These are phyloP conservation scores for Clitopilus passeckerianus DNA, from an alignment of 768 basidiomycete species.

Conservation along the genomic window DNA sequence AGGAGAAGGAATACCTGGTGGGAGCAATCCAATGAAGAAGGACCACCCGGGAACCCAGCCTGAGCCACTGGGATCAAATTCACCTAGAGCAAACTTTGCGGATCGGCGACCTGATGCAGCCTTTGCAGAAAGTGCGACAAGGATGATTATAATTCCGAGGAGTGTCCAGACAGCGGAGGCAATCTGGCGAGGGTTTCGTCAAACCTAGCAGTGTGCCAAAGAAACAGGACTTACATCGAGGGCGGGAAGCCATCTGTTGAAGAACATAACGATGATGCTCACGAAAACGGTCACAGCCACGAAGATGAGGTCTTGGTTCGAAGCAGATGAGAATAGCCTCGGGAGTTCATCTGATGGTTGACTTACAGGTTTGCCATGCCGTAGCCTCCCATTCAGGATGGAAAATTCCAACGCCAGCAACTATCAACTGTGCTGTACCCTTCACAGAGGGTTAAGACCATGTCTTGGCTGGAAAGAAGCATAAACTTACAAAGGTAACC, in stretches of 20 bases:
- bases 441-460: constrained; percentile 4
- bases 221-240: constrained; percentile 35
- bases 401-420: constrained; percentile 55
- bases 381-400: constrained; percentile 53
- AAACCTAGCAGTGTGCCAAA: not conserved
- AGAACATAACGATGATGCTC: constrained; percentile 49
- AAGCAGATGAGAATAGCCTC: constrained; percentile 2
- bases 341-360: not conserved
- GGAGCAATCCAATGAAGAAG: constrained; percentile 62
- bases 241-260: constrained; percentile 43
- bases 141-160: constrained; percentile 46
- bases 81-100: constrained; percentile 49
- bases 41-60: constrained; percentile 69
- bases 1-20: constrained; percentile 26
- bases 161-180: constrained; percentile 62
- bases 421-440: constrained; percentile 56
- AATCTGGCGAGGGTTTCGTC: constrained; percentile 26
- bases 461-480: not conserved
- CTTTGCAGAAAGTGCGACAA: constrained; percentile 52
- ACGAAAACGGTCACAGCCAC: constrained; percentile 44
- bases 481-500: constrained; percentile 48
- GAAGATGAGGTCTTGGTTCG: constrained; percentile 44
- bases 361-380: constrained; percentile 56
- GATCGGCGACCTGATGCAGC: constrained; percentile 51
- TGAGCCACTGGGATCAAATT: constrained; percentile 57